Percentiles rank a stretch among this genome's conserved stretches.
Conservation (phyloP, 2,329 filamentous ascomycete genomes). For the Claviceps pusilla region DNA sequence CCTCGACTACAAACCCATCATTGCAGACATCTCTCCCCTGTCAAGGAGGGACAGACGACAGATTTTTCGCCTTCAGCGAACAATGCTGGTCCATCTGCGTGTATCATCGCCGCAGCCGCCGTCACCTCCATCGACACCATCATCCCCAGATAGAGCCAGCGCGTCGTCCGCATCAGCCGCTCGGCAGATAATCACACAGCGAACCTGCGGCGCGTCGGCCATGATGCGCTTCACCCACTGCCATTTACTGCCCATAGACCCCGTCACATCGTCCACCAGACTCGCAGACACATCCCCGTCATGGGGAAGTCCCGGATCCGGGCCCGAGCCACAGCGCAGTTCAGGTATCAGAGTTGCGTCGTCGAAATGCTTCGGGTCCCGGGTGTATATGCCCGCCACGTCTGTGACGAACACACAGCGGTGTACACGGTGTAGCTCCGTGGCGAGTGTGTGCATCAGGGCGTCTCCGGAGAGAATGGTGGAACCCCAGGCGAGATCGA, state of each 20-base stretch:
- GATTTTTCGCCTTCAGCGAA: neutral
- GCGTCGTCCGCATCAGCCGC: neutral
- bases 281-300: neutral
- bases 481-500: neutral
- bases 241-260: conserved; percentile 2
- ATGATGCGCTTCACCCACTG: conserved; percentile 1
- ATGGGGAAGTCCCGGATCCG: neutral
- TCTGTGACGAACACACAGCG: conserved; percentile 4
- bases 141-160: neutral
- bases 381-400: conserved; percentile 2
- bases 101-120: neutral
- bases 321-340: neutral
- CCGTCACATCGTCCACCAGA: conserved; percentile 3
- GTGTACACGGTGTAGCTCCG: neutral
- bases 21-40: no score
- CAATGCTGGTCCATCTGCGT: neutral
- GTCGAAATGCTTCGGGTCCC: neutral
- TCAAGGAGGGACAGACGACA: no score
- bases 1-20: no score
- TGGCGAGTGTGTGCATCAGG: conserved; percentile 1
- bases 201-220: neutral
- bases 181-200: neutral
- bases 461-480: conserved; percentile 4
- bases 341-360: neutral
- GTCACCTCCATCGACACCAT: neutral